phyloP scores from a whole-genome alignment of 306 rosid genomes.

The Cucurbita ficifolia region DNA sequence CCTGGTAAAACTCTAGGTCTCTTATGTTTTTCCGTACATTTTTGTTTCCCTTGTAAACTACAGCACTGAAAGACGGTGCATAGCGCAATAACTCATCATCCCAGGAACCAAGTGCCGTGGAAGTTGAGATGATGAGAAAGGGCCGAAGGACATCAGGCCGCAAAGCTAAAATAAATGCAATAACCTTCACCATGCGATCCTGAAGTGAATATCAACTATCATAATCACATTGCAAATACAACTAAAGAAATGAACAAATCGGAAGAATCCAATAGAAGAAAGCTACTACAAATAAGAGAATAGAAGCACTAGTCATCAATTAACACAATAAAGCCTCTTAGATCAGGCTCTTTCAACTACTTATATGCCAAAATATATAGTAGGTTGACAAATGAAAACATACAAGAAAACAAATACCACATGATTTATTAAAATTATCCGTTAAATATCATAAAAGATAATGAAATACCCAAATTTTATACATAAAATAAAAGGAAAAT shows the following conservation, averaged over 20 bases:
- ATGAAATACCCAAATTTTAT: too few relatives aligned
- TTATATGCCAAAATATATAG: not conserved
- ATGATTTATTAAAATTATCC: not conserved
- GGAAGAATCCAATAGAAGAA: not conserved
- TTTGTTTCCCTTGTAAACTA: slow-evolving; percentile 43
- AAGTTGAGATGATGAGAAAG: slow-evolving; percentile 47
- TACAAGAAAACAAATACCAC: not conserved
- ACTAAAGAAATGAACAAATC: not conserved
- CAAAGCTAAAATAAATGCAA: slow-evolving; percentile 35
- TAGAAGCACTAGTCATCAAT: not conserved
- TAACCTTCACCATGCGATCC: slow-evolving; percentile 39
- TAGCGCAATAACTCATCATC: slow-evolving; percentile 27
- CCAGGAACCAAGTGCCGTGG: slow-evolving; percentile 36
- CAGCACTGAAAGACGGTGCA: slow-evolving; percentile 35
- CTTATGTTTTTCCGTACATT: slow-evolving; percentile 28
- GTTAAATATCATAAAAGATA: not conserved
- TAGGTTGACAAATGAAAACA: not conserved
- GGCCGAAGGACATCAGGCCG: slow-evolving; percentile 27
- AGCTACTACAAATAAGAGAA: not conserved
- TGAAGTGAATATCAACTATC: slow-evolving; percentile 16
- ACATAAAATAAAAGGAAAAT: too few relatives aligned
- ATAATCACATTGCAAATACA: not conserved
- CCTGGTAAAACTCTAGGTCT: slow-evolving; percentile 36
- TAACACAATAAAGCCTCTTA: not conserved
- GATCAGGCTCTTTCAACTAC: not conserved